phyloP scores from a whole-genome alignment of 148 eudicot species.

The Nepenthes gracilis region DNA sequence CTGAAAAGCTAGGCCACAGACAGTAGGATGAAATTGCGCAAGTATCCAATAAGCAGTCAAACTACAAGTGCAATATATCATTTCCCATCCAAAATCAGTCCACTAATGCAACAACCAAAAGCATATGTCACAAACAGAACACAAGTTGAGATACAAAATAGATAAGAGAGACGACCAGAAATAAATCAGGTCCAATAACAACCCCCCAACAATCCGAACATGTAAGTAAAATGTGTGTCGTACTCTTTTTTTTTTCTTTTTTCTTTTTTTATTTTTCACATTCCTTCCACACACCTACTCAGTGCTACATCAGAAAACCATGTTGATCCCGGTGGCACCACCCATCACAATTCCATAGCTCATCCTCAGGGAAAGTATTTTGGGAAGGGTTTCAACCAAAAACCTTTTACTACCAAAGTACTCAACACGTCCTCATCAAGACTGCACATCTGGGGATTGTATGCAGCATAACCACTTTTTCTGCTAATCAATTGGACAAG shows the following conservation, averaged over 20 bases:
- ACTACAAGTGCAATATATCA: no score
- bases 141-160: constrained; percentile 1
- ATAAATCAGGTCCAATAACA: constrained; percentile 22
- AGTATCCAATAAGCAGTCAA: no score
- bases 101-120: no score
- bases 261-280: constrained; percentile 10
- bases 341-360: constrained; percentile 23
- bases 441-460: constrained; percentile 50
- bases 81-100: no score
- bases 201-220: constrained; percentile 26
- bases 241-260: not conserved
- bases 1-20: no score
- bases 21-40: no score
- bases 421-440: constrained; percentile 24
- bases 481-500: constrained; percentile 28
- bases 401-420: constrained; percentile 11
- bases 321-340: constrained; percentile 18
- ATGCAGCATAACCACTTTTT: constrained; percentile 80
- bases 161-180: constrained; percentile 14
- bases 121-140: no score
- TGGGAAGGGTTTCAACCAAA: constrained; percentile 20
- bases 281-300: constrained; percentile 39
- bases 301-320: constrained; percentile 31
- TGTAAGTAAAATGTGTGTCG: constrained; percentile 32
- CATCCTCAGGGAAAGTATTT: constrained; percentile 21